These are phyloP conservation scores for Cladosporium sp. DNA, from an alignment of 2,329 filamentous ascomycete species.

Conservation along the genomic window DNA sequence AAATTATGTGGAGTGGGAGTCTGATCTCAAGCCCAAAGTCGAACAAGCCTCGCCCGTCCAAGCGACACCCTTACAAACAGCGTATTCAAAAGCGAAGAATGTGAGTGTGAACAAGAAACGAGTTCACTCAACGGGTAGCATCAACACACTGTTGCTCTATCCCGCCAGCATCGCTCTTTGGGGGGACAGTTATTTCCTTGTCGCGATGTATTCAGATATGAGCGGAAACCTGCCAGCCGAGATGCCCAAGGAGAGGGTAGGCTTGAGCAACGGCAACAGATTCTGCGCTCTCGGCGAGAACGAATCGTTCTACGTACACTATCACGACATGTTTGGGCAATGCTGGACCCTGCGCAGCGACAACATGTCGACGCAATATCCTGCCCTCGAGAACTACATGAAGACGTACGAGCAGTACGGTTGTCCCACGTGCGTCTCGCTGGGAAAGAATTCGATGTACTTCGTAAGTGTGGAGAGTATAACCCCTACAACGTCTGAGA, in stretches of 20 bases:
- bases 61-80: not conserved
- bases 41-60: constrained; percentile 33
- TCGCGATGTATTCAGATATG: not conserved
- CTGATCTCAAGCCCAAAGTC: not conserved
- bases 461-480: too few relatives aligned
- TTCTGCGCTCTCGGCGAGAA: not conserved
- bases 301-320: constrained; percentile 7
- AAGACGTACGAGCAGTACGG: constrained; percentile 8
- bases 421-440: constrained; percentile 8
- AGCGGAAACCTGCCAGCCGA: not conserved
- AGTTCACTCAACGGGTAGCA: not conserved
- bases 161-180: constrained; percentile 1
- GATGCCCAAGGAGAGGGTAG: not conserved
- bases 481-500: too few relatives aligned
- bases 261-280: constrained; percentile 5
- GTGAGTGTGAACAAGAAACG: not conserved
- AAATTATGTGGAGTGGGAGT: not conserved
- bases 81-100: not conserved
- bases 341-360: constrained; percentile 12
- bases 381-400: constrained; percentile 1
- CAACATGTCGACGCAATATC: constrained; percentile 1
- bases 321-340: constrained; percentile 1
- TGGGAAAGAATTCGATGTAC: constrained; percentile 2
- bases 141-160: not conserved
- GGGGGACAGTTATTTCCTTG: constrained; percentile 1